Base-by-base conservation (phyloP, 345 rosid species). In the Anastatica hierochuntica region DNA sequence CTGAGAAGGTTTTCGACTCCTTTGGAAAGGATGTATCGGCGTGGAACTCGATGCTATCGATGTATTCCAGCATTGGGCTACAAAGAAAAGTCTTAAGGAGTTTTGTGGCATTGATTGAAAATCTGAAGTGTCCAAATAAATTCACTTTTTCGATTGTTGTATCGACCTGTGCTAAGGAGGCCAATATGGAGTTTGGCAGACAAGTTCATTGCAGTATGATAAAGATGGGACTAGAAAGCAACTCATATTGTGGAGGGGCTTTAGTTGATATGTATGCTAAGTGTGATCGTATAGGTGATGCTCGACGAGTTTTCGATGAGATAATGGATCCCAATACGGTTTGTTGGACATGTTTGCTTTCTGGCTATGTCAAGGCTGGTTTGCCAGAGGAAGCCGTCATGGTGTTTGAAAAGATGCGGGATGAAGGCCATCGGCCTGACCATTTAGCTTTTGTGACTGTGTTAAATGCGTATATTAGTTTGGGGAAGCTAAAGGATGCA, bases 231-330 rank as follows among this genome's bases (percentile, higher is more conserved):
- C 51, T 78, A 42, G 82, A 67, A 58, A 27, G 48, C 27, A 74
- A 73, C 46, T 74, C 80, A 1, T 87, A 74, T 67, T 90, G 87
- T 56, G 78, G 76, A 58, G 81, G 89, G 37, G 77, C 95, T 45
- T 75, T 84, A 38, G 82, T 87, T 43, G 92, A 87, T 70, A 74
- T 84, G 96, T 87, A 82, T 54, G 79, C 92, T 0, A 90, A 87
- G 79, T 79, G 81, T 76, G 64, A 65, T 21, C 20, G 26, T 31
- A 43, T 87, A 26, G 47, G 49, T 58, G 89, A 75, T 53, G 94
- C 95, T 20, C 71, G 74, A 20, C 67, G 16, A 62, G 81, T 79
- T 35, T 84, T 87, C 64, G 87, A 84, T 69, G 74, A 64, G 60
- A 66, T 80, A 14, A 24, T 67, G 36, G 67, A 67, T 36, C 76